These are phyloP conservation scores for Lasiodiplodia hormozganensis DNA, from an alignment of 2,329 filamentous ascomycete genomes.

Conservation along the genomic window DNA sequence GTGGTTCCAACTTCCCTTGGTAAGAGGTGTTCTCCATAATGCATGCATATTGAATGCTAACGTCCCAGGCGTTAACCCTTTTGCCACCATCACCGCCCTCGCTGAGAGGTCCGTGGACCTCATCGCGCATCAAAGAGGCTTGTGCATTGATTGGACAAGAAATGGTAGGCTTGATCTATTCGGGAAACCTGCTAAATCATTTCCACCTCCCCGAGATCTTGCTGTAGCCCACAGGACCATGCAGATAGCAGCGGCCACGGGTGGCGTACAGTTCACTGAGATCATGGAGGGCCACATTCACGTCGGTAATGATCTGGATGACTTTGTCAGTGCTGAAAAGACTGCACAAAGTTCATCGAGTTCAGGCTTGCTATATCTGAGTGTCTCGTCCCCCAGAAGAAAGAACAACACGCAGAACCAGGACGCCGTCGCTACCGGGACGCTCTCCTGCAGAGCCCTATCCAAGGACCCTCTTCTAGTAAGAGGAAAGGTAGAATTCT, in stretches of 20 bases:
- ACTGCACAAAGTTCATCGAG: slow-evolving; percentile 30
- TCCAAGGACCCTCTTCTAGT: slow-evolving; percentile 63
- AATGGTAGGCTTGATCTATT: slow-evolving; percentile 32
- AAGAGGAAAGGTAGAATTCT: slow-evolving; percentile 64
- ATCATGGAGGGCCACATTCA: slow-evolving; percentile 68
- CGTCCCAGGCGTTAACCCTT: slow-evolving; percentile 63
- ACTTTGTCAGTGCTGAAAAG: slow-evolving; percentile 55
- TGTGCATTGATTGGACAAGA: slow-evolving; percentile 54
- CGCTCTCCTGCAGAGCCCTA: slow-evolving; percentile 59
- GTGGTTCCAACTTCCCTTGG: slow-evolving; percentile 67
- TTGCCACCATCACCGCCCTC: slow-evolving; percentile 73
- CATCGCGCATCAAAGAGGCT: slow-evolving; percentile 51
- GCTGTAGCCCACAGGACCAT: slow-evolving; percentile 30
- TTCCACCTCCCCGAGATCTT: neutral
- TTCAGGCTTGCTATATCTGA: slow-evolving; percentile 34
- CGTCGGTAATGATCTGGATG: slow-evolving; percentile 55
- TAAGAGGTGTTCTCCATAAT: neutral
- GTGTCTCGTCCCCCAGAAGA: slow-evolving; percentile 28
- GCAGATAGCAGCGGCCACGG: slow-evolving; percentile 30
- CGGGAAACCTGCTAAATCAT: slow-evolving; percentile 26
- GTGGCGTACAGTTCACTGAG: slow-evolving; percentile 67
- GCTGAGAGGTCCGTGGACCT: slow-evolving; percentile 68
- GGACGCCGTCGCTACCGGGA: slow-evolving; percentile 63
- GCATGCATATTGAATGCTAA: neutral
- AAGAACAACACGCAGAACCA: slow-evolving; percentile 40